These are phyloP conservation scores for Rhododendron molle DNA, from an alignment of 148 eudicot species.

Conservation along the genomic window DNA sequence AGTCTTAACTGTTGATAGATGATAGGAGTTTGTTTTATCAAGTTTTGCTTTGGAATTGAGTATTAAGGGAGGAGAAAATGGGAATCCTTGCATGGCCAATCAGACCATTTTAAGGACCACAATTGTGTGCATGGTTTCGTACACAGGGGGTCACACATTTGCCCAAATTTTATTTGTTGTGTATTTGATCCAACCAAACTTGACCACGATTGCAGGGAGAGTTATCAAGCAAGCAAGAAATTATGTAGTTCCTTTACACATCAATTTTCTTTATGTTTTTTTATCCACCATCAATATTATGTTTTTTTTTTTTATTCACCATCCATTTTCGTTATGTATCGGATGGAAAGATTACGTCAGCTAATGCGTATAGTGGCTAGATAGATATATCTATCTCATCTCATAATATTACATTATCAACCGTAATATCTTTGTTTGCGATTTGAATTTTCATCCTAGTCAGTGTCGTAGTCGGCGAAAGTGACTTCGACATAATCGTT, in stretches of 20 bases:
- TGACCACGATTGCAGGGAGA: neutral
- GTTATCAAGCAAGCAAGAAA: neutral
- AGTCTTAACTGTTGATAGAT: neutral
- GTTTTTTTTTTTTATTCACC: no score
- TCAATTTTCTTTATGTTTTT: no score
- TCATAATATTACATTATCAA: neutral
- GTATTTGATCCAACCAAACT: neutral
- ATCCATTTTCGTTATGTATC: neutral
- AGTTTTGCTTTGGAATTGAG: neutral
- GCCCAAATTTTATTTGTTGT: neutral
- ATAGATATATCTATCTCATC: neutral
- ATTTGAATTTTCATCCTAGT: no score
- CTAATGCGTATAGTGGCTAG: no score
- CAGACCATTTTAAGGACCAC: neutral
- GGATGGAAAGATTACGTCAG: neutral
- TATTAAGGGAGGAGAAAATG: neutral
- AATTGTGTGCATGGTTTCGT: neutral
- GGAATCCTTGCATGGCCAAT: neutral
- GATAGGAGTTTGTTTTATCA: neutral
- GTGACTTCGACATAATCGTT: no score
- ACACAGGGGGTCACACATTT: neutral
- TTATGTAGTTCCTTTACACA: neutral
- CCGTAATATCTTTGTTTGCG: neutral
- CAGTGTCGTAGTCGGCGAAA: no score
- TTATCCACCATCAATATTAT: neutral